Base-by-base conservation (phyloP, 2,329 filamentous ascomycete species). In the Macrophomina pseudophaseolina region DNA sequence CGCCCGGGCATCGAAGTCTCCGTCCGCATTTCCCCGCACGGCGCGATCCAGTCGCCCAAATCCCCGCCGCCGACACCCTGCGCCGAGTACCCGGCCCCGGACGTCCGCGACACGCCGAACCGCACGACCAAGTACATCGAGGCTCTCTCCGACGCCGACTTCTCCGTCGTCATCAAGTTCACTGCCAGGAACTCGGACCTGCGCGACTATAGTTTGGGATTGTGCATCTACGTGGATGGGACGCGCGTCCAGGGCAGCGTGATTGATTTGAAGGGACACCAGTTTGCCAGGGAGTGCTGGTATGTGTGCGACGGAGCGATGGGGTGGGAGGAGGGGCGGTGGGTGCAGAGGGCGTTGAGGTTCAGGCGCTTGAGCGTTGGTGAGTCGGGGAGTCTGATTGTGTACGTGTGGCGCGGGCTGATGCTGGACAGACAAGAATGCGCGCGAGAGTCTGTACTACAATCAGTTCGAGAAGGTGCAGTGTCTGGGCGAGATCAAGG, bases 111-210 rank as follows among this genome's bases (percentile, higher is more conserved):
- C 60, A 48, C 23, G 18, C 48, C 60, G 30, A 64, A 64, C 60
- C 40, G 48, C 46, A 53, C 23, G 16, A 64, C 23, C 32, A 52
- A 52, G n/a, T 62, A 62, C 30, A 62, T 62, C 58, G 58, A 62
- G 12, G 58, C 58, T 16, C n/a, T 62, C 30, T 33, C 42, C 1
- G 58, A 38, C 44, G 58, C 58, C 16, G 58, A 62, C 44, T 62
- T 62, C 44, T 62, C 58, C 58, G n/a, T 62, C n/a, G 42, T 62
- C 30, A 62, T 62, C 58, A 62, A 62, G 32, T 62, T 62, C 44
- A 62, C 58, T n/a, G 58, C 58, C 8, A 30, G 58, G 8, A 62
- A 62, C 58, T 33, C 40, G 16, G 58, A 62, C 14, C 30, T 62
- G 42, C 16, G 23, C 3, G 32, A 48, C 32, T 62, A 62, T 44